Evolutionary conservation across 2,329 filamentous ascomycete species (phyloP).

Genomic region (Neonectria ditissima): DNA sequence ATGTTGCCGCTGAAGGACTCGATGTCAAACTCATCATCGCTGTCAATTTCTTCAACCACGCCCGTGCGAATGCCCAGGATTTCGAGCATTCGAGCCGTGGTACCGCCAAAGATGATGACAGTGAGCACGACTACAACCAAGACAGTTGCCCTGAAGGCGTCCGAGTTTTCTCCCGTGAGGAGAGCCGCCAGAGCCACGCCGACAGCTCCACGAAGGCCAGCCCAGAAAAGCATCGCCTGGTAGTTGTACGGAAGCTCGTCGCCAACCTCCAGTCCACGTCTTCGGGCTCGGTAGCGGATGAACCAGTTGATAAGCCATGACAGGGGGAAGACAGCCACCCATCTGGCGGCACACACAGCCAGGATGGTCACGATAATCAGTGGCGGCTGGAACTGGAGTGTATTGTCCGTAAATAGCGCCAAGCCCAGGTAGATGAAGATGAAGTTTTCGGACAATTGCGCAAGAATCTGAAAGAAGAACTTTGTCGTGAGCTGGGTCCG

Average conservation of each 20-base stretch:
- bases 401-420: slow-evolving; percentile 91
- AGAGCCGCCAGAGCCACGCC: slow-evolving; percentile 94
- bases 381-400: slow-evolving; percentile 90
- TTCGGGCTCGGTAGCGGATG: slow-evolving; percentile 84
- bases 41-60: slow-evolving; percentile 96
- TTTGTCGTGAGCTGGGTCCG: slow-evolving; percentile 98
- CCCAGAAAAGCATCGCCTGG: slow-evolving; percentile 99
- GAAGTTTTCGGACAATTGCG: slow-evolving; percentile 97
- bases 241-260: slow-evolving; percentile 96
- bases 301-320: slow-evolving; percentile 93
- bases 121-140: slow-evolving; percentile 96
- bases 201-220: slow-evolving; percentile 92
- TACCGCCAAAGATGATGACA: slow-evolving; percentile 98
- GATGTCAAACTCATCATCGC: slow-evolving; percentile 98
- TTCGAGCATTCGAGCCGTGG: slow-evolving; percentile 96
- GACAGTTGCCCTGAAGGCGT: slow-evolving; percentile 91
- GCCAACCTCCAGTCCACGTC: slow-evolving; percentile 77
- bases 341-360: slow-evolving; percentile 92
- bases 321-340: slow-evolving; percentile 94
- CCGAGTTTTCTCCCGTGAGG: slow-evolving; percentile 83
- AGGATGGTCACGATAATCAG: slow-evolving; percentile 94
- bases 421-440: slow-evolving; percentile 99
- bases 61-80: slow-evolving; percentile 97
- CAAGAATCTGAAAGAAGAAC: slow-evolving; percentile 94
- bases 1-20: slow-evolving; percentile 78